These are phyloP conservation scores for Wickerhamiella siamensis DNA, from an alignment of 805 yeast genomes.

Conservation along the genomic window DNA sequence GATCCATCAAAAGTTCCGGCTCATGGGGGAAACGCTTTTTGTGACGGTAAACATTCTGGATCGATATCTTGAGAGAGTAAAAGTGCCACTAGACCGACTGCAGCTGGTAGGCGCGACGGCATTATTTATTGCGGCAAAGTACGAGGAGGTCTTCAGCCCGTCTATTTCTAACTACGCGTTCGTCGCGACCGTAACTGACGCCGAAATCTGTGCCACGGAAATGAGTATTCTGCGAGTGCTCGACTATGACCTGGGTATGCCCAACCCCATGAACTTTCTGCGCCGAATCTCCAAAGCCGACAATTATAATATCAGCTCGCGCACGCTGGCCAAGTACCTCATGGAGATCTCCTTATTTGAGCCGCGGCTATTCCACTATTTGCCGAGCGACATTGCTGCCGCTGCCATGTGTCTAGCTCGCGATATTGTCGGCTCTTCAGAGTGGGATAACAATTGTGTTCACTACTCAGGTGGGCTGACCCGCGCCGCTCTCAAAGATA, in stretches of 20 bases:
- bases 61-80: conserved; percentile 61
- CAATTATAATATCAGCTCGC: conserved; percentile 67
- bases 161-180: conserved; percentile 73
- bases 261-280: conserved; percentile 81
- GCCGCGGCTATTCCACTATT: conserved; percentile 53
- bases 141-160: conserved; percentile 84
- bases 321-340: conserved; percentile 75
- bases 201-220: conserved; percentile 73
- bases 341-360: conserved; percentile 68
- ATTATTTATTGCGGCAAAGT: conserved; percentile 79
- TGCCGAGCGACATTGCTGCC: conserved; percentile 74
- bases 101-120: conserved; percentile 80
- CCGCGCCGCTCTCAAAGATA: conserved; percentile 55
- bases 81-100: conserved; percentile 60
- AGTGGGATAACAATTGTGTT: conserved; percentile 76
- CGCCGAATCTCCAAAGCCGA: conserved; percentile 85
- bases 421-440: conserved; percentile 39
- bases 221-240: conserved; percentile 58
- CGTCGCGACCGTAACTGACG: conserved; percentile 74
- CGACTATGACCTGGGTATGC: conserved; percentile 63
- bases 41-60: conserved; percentile 79
- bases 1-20: conserved; percentile 69
- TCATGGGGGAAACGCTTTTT: conserved; percentile 74
- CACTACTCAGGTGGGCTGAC: conserved; percentile 88
- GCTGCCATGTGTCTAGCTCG: conserved; percentile 78